These are phyloP conservation scores for Phaeosphaeriaceae sp. DNA, from an alignment of 2,329 filamentous ascomycete genomes.

Conservation along the genomic window DNA sequence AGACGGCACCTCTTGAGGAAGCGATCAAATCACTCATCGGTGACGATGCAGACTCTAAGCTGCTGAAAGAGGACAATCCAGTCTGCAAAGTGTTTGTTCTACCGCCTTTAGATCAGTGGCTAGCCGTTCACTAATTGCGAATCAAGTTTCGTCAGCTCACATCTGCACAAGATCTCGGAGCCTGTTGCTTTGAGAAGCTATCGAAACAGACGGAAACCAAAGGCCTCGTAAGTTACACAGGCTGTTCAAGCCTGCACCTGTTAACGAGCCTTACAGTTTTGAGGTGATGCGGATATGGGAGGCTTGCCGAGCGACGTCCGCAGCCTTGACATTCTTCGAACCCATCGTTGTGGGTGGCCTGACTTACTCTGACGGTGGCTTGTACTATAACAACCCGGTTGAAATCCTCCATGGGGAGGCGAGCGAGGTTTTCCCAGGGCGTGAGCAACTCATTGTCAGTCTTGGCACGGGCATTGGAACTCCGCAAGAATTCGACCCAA, in stretches of 20 bases:
- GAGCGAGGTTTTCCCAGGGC: constrained; percentile 32
- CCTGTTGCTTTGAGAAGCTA: constrained; percentile 32
- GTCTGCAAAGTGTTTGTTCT: constrained; percentile 12
- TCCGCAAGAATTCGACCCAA: too few species aligned
- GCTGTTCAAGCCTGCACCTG: constrained; percentile 24
- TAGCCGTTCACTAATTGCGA: constrained; percentile 10
- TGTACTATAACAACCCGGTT: constrained; percentile 55
- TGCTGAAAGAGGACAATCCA: constrained; percentile 11
- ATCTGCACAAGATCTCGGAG: too few species aligned
- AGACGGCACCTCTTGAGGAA: constrained; percentile 22
- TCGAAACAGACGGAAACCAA: constrained; percentile 38
- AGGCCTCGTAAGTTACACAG: constrained; percentile 44
- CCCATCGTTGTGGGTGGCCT: constrained; percentile 17
- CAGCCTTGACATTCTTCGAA: constrained; percentile 17
- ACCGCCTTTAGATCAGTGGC: not conserved
- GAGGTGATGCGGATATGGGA: constrained; percentile 26
- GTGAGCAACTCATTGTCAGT: too few species aligned
- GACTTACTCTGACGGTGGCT: not conserved
- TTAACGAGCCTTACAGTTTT: constrained; percentile 15
- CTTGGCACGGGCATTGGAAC: too few species aligned
- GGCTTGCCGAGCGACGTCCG: constrained; percentile 17
- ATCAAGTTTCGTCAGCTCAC: constrained; percentile 6
- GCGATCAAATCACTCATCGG: constrained; percentile 17
- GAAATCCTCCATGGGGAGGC: too few species aligned
- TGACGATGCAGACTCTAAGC: constrained; percentile 17